Base-by-base conservation (phyloP, 176 grass and related monocot species). In the Lolium perenne region DNA sequence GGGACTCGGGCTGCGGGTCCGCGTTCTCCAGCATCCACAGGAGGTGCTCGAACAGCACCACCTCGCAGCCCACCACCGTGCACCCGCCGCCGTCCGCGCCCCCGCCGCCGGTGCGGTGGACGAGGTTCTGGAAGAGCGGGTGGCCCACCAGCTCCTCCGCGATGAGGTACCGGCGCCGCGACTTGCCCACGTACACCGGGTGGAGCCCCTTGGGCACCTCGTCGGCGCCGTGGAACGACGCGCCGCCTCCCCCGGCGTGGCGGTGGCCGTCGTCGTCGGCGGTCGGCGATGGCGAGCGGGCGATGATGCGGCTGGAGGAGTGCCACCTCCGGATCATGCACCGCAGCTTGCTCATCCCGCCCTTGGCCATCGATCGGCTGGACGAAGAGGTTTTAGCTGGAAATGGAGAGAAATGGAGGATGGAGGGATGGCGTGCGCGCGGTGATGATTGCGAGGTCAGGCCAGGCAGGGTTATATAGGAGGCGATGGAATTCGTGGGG, bases 11-110 rank as follows among this genome's bases (percentile, higher is more conserved):
- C 80, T 90, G 89, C 49, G 91, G 93, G 78, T 95, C 95, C 46
- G 91, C 95, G 89, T 95, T 97, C 87, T 95, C 93, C 71, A 97
- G 89, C 95, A 97, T 97, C 95, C 93, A 97, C 38, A 95, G 88
- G 55, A 97, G 93, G 93, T 97, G 95, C 78, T 97, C 95, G 87
- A 97, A 97, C 72, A 97, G 89, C 79, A 97, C 95, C 71, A 97
- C 93, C 93, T 97, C 95, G 85, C 95, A 97, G 41, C 95, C 95
- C 4, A 97, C 85, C 67, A 87, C 76, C 8, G 81, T 87, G 13
- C 80, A 84, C 2, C 32, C 32, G 60, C 38, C 70, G 23, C 18
- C 47, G 2, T 10, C 80, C 8, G 2, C 55, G 17, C 76, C 20
- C 16, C 70, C 65, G 2, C 68, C 72, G 17, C 71, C 83, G 1